These are phyloP conservation scores for Cardiospermum halicacabum DNA, from an alignment of 345 rosid genomes.

Conservation along the genomic window DNA sequence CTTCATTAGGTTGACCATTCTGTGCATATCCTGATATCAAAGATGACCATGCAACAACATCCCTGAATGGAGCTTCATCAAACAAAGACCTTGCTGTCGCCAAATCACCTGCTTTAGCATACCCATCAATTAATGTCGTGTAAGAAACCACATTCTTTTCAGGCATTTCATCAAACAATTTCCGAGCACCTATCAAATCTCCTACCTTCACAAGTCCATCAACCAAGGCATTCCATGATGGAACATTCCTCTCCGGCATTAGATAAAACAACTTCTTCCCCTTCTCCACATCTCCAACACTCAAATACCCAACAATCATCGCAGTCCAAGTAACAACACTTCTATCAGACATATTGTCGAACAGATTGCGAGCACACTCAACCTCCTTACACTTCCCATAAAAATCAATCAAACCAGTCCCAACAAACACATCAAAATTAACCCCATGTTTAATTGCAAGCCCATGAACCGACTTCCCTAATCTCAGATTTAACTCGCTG, in stretches of 20 bases:
- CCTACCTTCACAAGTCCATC: constrained; percentile 44
- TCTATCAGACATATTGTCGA: constrained; percentile 49
- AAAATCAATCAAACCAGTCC: constrained; percentile 57
- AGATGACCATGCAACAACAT: constrained; percentile 54
- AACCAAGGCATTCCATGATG: constrained; percentile 66
- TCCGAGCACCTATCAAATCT: constrained; percentile 38
- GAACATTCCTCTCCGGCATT: constrained; percentile 54
- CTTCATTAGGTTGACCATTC: constrained; percentile 54
- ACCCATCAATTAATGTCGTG: constrained; percentile 47
- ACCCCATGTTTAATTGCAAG: constrained; percentile 38
- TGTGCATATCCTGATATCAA: constrained; percentile 62
- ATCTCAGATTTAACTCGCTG: constrained; percentile 25
- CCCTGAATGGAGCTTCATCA: constrained; percentile 38
- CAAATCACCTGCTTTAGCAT: constrained; percentile 43
- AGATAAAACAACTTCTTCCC: constrained; percentile 43
- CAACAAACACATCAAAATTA: constrained; percentile 43
- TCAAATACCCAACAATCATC: constrained; percentile 49
- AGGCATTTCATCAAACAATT: constrained; percentile 39
- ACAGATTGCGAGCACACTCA: constrained; percentile 49
- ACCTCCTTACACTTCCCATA: constrained; percentile 58
- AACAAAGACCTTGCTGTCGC: constrained; percentile 44
- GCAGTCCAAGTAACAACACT: constrained; percentile 79
- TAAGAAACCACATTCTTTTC: constrained; percentile 28
- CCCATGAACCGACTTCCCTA: constrained; percentile 55
- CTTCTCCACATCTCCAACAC: constrained; percentile 40